Percentiles rank a stretch among this genome's conserved stretches.
Conservation (phyloP, 1,139 yeast genomes). For the Saccharomyces hybrid region DNA sequence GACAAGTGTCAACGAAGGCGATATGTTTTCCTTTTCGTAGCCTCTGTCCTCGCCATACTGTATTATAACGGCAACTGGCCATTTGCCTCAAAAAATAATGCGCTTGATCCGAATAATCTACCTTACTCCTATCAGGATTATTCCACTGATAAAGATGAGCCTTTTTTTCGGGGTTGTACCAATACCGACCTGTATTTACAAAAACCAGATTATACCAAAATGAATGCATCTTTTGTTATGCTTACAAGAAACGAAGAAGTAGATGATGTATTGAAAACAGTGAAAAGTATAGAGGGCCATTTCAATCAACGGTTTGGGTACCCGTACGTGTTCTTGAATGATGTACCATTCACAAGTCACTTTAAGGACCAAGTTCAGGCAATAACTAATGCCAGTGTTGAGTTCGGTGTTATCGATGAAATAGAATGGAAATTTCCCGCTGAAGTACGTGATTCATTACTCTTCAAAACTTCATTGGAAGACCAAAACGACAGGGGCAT, state of each 20-base stretch:
- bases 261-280: conserved; percentile 57
- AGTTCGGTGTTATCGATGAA: conserved; percentile 22
- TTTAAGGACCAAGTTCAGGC: conserved; percentile 49
- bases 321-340: conserved; percentile 80
- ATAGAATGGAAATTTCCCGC: conserved; percentile 31
- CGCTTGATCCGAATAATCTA: not conserved
- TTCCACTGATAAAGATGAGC: conserved; percentile 21
- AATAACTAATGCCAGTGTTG: conserved; percentile 40
- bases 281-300: conserved; percentile 68
- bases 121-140: conserved; percentile 15
- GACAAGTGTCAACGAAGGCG: not conserved
- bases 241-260: conserved; percentile 69
- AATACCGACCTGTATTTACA: conserved; percentile 31
- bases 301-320: conserved; percentile 83
- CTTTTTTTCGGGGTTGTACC: conserved; percentile 46
- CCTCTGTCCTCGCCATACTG: not conserved
- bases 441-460: conserved; percentile 16
- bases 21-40: not conserved
- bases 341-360: conserved; percentile 59
- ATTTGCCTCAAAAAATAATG: not conserved
- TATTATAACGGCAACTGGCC: not conserved
- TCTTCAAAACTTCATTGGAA: conserved; percentile 44
- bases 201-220: conserved; percentile 33
- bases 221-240: conserved; percentile 73
- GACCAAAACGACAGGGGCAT: conserved; percentile 73